Evolutionary conservation across 2,329 filamentous ascomycete species (phyloP).

Genomic region (Bisporella sp.): DNA sequence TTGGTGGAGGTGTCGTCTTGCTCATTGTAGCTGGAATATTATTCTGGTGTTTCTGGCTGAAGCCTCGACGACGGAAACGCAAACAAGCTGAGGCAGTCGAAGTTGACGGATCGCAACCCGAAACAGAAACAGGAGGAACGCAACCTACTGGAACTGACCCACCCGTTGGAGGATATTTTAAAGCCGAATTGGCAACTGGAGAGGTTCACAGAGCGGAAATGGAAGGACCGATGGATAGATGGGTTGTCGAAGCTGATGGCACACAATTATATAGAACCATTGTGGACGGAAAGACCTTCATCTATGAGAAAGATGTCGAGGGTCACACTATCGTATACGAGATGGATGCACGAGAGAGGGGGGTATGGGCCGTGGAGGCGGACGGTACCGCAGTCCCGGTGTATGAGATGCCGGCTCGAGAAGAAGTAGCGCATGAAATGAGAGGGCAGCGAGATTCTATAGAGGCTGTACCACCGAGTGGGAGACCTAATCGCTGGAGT

Average conservation of each 20-base stretch:
- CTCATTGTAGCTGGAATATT: not conserved
- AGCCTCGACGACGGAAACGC: not conserved
- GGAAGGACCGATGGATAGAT: not conserved
- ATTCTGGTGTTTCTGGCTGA: not conserved
- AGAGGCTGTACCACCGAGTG: not conserved
- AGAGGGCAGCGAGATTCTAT: not conserved
- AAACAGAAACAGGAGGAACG: not conserved
- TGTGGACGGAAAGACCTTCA: not conserved
- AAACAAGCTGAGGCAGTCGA: not conserved
- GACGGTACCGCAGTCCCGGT: not conserved
- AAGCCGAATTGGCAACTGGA: not conserved
- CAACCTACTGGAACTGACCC: not conserved
- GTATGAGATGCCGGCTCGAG: not conserved
- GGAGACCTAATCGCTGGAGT: not conserved
- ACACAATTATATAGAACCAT: not conserved
- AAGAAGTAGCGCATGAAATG: not conserved
- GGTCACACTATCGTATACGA: not conserved
- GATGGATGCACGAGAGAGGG: not conserved
- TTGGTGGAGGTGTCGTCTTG: not conserved
- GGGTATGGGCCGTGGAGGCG: not conserved
- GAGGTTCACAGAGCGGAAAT: not conserved
- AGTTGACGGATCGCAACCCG: not conserved
- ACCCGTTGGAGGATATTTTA: not conserved
- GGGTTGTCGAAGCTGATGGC: not conserved
- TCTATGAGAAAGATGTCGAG: not conserved